Base-by-base conservation (phyloP, 1,139 yeast species). In the Tardiomyces digboiensis region DNA sequence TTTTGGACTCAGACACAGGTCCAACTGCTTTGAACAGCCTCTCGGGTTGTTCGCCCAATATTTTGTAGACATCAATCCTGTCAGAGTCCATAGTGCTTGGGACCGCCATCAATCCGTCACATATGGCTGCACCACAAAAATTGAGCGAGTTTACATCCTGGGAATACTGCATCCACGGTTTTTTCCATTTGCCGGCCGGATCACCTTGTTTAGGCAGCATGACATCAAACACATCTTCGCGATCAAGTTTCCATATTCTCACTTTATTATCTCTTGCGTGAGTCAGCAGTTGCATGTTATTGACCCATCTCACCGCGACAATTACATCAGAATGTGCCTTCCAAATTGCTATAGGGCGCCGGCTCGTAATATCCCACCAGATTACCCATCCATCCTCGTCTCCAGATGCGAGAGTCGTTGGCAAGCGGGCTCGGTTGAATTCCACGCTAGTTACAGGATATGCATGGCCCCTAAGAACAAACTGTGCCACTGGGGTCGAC, bases 201-300 rank as follows among this genome's bases (percentile, higher is more conserved):
- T 49, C 48, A 2, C 45, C 38, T 13, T 44, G 46, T 7, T 40
- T 18, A 22, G 41, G 45, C 2, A 49, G 49, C 10, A 29, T 18
- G 3, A 47, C 44, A 8, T 44, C 41, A 33, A 51, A 51, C 14
- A 29, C 37, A 12, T 49, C 54, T 13, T 41, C 29, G 5, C 39
- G 40, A 19, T 44, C 43, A 33, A 51, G 45, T 19, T 50, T 49
- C 58, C 48, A 60, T 19, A 38, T 51, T 21, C 57, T 48, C 39
- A 67, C 49, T 46, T 57, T 59, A 47, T 65, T 64, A 49, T 67
- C 72, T 5, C 72, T 48, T 7, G 63, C 68, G 46, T 67, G 71
- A 18, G 70, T 64, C 23, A 67, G 47, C n/a, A 67, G 41, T 14
- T 47, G 42, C 3, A 48, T 54, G 18, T 37, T 29, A 18, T 38